These are phyloP conservation scores for Trichoderma lentiforme DNA, from an alignment of 2,329 filamentous ascomycete species.

Conservation along the genomic window DNA sequence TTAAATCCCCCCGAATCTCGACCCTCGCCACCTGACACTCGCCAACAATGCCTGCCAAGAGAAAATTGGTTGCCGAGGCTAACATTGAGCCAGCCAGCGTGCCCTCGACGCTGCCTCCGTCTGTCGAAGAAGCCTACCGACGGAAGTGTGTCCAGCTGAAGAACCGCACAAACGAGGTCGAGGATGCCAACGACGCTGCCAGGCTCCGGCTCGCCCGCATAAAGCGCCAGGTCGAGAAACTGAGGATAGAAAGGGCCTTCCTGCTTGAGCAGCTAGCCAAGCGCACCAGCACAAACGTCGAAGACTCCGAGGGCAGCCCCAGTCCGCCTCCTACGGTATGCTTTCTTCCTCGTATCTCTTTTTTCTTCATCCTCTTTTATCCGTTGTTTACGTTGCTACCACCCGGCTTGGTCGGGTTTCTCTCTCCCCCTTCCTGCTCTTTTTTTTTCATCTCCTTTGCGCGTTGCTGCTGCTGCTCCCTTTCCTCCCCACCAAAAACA, in stretches of 20 bases:
- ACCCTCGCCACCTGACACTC: not conserved
- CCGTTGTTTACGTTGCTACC: not conserved
- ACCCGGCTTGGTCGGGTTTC: not conserved
- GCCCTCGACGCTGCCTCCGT: conserved; percentile 69
- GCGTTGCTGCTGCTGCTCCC: not conserved
- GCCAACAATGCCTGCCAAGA: conserved; percentile 35
- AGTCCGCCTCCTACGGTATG: conserved; percentile 76
- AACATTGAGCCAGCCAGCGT: conserved; percentile 44
- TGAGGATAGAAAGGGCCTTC: conserved; percentile 80
- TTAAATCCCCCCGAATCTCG: not conserved
- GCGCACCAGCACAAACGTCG: conserved; percentile 69
- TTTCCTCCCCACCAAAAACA: conserved; percentile 12
- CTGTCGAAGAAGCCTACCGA: conserved; percentile 92
- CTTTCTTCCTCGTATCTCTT: not conserved
- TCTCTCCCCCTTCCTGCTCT: not conserved
- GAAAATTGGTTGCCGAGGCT: conserved; percentile 35
- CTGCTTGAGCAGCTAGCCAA: conserved; percentile 69
- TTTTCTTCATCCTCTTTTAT: not conserved
- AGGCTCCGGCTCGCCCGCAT: conserved; percentile 75
- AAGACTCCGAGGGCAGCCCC: conserved; percentile 75
- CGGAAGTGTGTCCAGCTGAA: conserved; percentile 95
- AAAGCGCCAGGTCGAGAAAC: conserved; percentile 83
- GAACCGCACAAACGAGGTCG: conserved; percentile 85
- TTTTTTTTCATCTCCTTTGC: not conserved
- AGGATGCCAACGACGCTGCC: conserved; percentile 83